Base-by-base conservation (phyloP, 1,139 yeast species). In the Taiozyma sp. region DNA sequence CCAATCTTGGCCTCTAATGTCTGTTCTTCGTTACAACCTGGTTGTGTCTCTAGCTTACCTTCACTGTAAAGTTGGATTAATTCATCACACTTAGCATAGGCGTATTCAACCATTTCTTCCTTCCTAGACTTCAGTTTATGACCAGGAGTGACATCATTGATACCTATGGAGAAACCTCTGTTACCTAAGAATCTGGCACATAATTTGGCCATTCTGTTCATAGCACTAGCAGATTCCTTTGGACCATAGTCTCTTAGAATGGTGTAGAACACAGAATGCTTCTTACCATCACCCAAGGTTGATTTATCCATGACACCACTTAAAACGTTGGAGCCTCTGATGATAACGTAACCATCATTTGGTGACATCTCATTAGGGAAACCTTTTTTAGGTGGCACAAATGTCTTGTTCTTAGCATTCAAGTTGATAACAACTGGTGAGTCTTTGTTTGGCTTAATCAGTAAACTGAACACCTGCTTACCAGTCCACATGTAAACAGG, bases 11-110 rank as follows among this genome's bases (percentile, higher is more conserved):
- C 97, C 72, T 95, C 99, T 62, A 95, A 76, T 0, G 99, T 95
- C 67, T 95, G 97, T 65, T 95, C 99, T 70, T 92, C 98, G 65
- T 93, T 87, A 79, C 99, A 93, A 70, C 99, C 99, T 0, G 99
- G 99, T 66, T 95, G 99, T 0, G 99, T 92, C 68, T 93, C 99
- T 59, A 95, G 79, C 65, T 89, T 90, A 7, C 99, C 99, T 48
- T 83, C 76, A 56, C 88, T 85, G 67, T 82, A 89, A 57, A 80
- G 76, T 54, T 81, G 83, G 74, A 95, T 95, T 57, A 95, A 78
- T 61, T 89, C 95, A 65, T 93, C 97, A 79, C 98, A 92, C 72
- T 89, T 87, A 40, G 80, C 76, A 68, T 95, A 95, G 0, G 99
- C 99, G 61, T 78, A 78, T 68, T 92, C 97, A 44, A 95, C 98